Percentiles rank a stretch among this genome's conserved stretches.
phyloP scores from a whole-genome alignment of 2,329 filamentous ascomycete genomes.

The Pseudogymnoascus sp. region DNA sequence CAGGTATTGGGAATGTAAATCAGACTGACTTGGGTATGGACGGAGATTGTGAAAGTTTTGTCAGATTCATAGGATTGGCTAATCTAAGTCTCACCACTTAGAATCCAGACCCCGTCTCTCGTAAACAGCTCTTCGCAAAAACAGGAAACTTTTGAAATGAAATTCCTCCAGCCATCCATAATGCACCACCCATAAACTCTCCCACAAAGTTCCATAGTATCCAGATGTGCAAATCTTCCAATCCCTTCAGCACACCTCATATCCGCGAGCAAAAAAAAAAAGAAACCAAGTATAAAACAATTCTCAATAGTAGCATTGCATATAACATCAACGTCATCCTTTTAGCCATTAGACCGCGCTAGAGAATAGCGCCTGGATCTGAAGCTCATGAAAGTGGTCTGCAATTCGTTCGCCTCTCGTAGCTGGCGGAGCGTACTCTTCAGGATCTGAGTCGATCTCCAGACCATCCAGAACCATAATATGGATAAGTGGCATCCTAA shows the following conservation, averaged over 20 bases:
- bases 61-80: constrained; percentile 4
- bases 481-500: not conserved
- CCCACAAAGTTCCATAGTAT: not conserved
- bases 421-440: not conserved
- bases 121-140: not conserved
- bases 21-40: not conserved
- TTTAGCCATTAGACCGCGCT: not conserved
- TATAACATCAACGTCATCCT: not conserved
- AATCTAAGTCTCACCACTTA: constrained; percentile 1
- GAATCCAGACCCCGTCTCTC: not conserved
- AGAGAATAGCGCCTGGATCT: not conserved
- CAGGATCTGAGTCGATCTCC: constrained; percentile 3
- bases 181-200: not conserved
- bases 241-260: not conserved
- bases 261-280: not conserved
- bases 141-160: not conserved
- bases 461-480: not conserved
- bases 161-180: not conserved
- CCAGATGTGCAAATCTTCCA: not conserved
- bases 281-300: not conserved
- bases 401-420: not conserved
- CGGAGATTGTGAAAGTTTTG: not conserved
- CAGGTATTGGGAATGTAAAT: not conserved
- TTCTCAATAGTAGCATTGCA: not conserved
- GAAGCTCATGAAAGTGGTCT: not conserved